phyloP scores from a whole-genome alignment of 495 filamentous ascomycete genomes.

The Xylaria cubensis region DNA sequence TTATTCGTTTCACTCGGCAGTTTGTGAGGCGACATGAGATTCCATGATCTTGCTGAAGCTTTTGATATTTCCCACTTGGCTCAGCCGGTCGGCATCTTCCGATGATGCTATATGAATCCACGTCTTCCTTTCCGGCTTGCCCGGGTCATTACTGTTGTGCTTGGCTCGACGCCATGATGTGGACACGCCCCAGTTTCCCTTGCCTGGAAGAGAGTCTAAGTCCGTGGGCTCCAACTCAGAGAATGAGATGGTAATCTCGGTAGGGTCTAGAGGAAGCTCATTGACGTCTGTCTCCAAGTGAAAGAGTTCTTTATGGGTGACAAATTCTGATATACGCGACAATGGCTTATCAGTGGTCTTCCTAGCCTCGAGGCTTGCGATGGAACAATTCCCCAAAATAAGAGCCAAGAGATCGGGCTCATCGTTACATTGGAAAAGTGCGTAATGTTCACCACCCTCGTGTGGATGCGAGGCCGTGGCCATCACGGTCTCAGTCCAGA shows the following conservation, averaged over 20 bases:
- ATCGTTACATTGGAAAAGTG: conserved; percentile 10
- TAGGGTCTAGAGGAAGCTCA: conserved; percentile 21
- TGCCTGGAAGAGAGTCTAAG: neutral
- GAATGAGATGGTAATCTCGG: neutral
- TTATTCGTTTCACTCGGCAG: neutral
- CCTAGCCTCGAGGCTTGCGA: neutral
- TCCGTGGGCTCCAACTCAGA: conserved; percentile 6
- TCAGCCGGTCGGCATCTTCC: conserved; percentile 5
- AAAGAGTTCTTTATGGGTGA: conserved; percentile 12
- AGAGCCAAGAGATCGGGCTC: conserved; percentile 16
- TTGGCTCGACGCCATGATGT: neutral
- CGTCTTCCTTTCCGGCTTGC: conserved; percentile 2
- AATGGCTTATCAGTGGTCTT: neutral
- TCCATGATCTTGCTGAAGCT: conserved; percentile 22
- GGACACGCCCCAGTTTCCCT: conserved; percentile 1
- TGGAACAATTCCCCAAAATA: neutral
- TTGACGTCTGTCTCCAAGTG: conserved; percentile 33
- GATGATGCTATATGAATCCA: conserved; percentile 20
- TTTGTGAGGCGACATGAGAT: neutral
- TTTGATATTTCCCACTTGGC: neutral
- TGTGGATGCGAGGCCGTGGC: neutral
- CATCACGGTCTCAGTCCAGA: neutral
- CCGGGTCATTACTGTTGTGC: neutral
- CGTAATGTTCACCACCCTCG: neutral
- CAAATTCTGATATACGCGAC: conserved; percentile 9